Base-by-base conservation (phyloP, 2,329 filamentous ascomycete genomes). In the Pseudogymnoascus sp. region DNA sequence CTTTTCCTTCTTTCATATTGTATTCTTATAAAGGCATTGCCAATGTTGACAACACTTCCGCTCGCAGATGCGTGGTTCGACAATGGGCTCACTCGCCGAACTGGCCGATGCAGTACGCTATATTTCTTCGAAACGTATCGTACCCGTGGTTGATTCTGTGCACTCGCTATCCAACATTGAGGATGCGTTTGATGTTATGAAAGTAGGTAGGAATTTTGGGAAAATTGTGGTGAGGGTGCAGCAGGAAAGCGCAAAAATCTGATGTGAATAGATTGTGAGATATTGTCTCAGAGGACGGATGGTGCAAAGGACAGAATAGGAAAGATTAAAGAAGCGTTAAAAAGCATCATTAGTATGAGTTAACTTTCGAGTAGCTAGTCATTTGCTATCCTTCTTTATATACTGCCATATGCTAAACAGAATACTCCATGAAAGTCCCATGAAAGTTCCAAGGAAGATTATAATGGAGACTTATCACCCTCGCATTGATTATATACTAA, bases 31-130 rank as follows among this genome's bases (percentile, higher is more conserved):
- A 37, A 37, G 34, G 12, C 11, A 14, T 14, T 37, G 34, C 34
- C 34, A 37, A 14, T 37, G 34, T 5, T 37, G 29, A 31, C 29
- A 37, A 37, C 34, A 37, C 14, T 37, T 37, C 12, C 34, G 11
- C 34, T 14, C 34, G 4, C 34, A 37, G 34, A 37, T 37, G 34
- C 83, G 83, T 47, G 92, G 93, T 23, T 86, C 83, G 14, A 96
- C 91, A 0, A 96, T 96, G 91, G 92, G 92, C 0, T 95, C 90
- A 39, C 82, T 89, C 59, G 86, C 84, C 71, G 93, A 96, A 76
- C 96, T 96, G 71, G 79, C 80, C 14, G 89, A 92, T 29, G 95
- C 96, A 90, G 81, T 96, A 5, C 81, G 82, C 2, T 96, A 96
- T 76, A 88, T 96, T 37, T 37, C 34, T 14, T 37, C 12, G 34